phyloP scores from a whole-genome alignment of 495 filamentous ascomycete species.

The Penicillium fimorum region DNA sequence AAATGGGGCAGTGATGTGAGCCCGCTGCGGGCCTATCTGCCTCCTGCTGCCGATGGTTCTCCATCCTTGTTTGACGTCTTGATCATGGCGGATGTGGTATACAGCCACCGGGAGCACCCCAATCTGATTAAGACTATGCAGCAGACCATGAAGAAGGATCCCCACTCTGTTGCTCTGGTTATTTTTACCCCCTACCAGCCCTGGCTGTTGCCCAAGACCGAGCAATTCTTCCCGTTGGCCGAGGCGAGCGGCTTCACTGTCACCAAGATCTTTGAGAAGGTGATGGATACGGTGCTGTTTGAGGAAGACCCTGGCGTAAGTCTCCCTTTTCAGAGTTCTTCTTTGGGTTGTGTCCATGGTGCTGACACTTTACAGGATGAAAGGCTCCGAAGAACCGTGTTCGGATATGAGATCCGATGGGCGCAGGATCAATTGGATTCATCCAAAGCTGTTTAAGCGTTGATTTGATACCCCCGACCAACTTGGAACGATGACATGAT shows the following conservation, averaged over 20 bases:
- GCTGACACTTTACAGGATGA: slow-evolving; percentile 52
- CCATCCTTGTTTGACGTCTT: slow-evolving; percentile 67
- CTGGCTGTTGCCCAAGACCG: slow-evolving; percentile 79
- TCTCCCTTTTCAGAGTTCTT: background rate
- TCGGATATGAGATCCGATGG: slow-evolving; percentile 67
- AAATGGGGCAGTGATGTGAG: slow-evolving; percentile 69
- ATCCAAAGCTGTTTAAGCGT: slow-evolving; percentile 10
- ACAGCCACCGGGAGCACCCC: slow-evolving; percentile 80
- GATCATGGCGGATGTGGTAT: slow-evolving; percentile 84
- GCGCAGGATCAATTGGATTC: slow-evolving; percentile 29
- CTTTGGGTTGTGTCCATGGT: background rate
- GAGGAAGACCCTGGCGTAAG: slow-evolving; percentile 76
- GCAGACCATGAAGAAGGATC: slow-evolving; percentile 53
- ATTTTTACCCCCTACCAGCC: slow-evolving; percentile 94
- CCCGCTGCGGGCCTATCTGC: slow-evolving; percentile 52
- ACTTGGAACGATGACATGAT: slow-evolving; percentile 18
- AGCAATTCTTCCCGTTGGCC: slow-evolving; percentile 79
- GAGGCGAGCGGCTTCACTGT: slow-evolving; percentile 66
- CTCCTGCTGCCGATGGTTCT: slow-evolving; percentile 17
- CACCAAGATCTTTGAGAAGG: slow-evolving; percentile 73
- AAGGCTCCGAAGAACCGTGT: slow-evolving; percentile 72
- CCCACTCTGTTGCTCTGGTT: slow-evolving; percentile 67
- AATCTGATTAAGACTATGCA: slow-evolving; percentile 71
- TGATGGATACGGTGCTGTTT: slow-evolving; percentile 83
- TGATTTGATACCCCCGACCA: slow-evolving; percentile 25